A percentile compares a stretch with the other conserved stretches of the same genome.
Conservation (phyloP, 164 flowering plant species). For the Kingdonia uniflora region DNA sequence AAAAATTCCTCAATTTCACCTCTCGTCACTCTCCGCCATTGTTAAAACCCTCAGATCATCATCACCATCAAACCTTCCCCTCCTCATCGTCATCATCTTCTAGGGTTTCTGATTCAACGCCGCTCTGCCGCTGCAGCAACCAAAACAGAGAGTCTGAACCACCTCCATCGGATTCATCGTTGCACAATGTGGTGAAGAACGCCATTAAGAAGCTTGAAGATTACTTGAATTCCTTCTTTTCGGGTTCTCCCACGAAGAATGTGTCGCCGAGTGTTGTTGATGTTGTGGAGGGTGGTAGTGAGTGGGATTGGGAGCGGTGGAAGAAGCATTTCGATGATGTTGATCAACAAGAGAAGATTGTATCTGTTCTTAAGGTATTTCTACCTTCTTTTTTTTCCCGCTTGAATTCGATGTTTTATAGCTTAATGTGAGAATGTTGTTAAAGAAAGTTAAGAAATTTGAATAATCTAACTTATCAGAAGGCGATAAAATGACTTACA, state of each 20-base stretch:
- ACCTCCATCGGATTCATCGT: constrained; percentile 17
- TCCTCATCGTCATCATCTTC: neutral
- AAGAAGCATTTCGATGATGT: constrained; percentile 58
- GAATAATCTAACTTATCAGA: too few relatives aligned
- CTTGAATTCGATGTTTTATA: neutral
- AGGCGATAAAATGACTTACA: too few relatives aligned
- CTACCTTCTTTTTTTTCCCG: neutral
- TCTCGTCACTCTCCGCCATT: too few relatives aligned
- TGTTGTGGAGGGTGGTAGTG: constrained; percentile 9
- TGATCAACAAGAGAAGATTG: constrained; percentile 61
- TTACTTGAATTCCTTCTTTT: constrained; percentile 17
- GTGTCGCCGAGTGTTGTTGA: neutral
- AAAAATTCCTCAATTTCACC: too few relatives aligned
- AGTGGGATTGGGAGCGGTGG: constrained; percentile 98
- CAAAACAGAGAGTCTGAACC: constrained; percentile 18
- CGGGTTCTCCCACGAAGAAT: constrained; percentile 11
- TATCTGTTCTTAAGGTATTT: constrained; percentile 65
- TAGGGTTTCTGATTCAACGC: too few relatives aligned
- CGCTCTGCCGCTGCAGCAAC: constrained; percentile 37
- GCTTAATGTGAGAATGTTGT: too few relatives aligned
- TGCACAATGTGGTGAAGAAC: constrained; percentile 31
- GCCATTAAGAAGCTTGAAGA: constrained; percentile 35
- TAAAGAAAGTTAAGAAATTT: too few relatives aligned
- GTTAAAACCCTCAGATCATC: too few relatives aligned
- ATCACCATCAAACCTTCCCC: neutral